Evolutionary conservation across 108 stramenopile species (phyloP), one percentile per base, ranked within the genome.

Genomic region (Epipyxis sp.): DNA sequence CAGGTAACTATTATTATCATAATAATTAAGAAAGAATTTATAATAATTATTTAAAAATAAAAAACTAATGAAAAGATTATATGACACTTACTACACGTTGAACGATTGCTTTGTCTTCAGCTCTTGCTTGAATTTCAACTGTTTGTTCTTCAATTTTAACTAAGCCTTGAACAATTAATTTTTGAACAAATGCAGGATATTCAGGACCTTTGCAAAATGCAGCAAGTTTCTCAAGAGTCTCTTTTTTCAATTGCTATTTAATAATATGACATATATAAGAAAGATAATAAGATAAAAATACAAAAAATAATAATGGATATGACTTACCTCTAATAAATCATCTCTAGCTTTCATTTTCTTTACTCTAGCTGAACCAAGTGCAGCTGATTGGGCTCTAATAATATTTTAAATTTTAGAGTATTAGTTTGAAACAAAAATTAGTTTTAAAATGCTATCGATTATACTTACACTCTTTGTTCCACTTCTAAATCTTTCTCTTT

Each of bases 121-220:
- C 80, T 79, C 98, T 93, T 81, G 93, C 94, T 74, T 86, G 91
- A 39, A 98, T 82, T 27, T 77, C 86, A 35, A 96, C 91, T 42
- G 92, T 91, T 80, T 89, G 88, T 87, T 98, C 98, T 84, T 98
- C 96, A 80, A 98, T 97, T 88, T 98, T 98, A 88, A 98, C 96
- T 78, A 98, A 87, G 59, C 94, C 92, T 84, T 98, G 98, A 44
- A 97, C 95, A 80, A 98, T 95, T 54, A 98, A 85, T 78, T 94
- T 92, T 83, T 95, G 91, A 50, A 98, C 86, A 67, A 98, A 87
- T 59, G 87, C 87, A 54, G 94, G 90, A 85, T 98, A 98, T 85
- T 97, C 92, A 40, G 84, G 76, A 61, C 92, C 90, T 59, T 87
- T 80, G 25, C 91, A 85, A 39, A 94, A 91, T 46, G 92, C 89